A percentile compares a stretch with the other conserved stretches of the same genome.
phyloP scores from a whole-genome alignment of 106 monocot species.

The Vanilla planifolia region DNA sequence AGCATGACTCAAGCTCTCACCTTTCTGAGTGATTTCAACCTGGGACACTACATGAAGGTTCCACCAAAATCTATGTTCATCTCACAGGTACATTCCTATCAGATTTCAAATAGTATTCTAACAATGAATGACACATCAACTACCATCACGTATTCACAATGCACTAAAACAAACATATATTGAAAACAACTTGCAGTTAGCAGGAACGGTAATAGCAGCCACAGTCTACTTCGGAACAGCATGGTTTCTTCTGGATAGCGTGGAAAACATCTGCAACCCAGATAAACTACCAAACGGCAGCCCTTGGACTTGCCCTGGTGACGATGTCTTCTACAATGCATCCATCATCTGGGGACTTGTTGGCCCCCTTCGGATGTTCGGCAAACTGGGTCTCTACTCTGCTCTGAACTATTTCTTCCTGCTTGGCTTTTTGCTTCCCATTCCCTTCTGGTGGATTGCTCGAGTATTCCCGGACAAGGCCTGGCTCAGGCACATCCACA shows the following conservation, averaged over 20 bases:
- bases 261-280: constrained; percentile 58
- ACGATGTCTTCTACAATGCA: constrained; percentile 56
- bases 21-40: constrained; percentile 34
- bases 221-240: constrained; percentile 53
- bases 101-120: too few species aligned
- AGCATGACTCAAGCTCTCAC: constrained; percentile 75
- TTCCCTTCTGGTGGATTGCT: constrained; percentile 55
- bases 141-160: too few species aligned
- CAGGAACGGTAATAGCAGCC: constrained; percentile 55
- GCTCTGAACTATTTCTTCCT: constrained; percentile 59
- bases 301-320: constrained; percentile 85
- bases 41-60: constrained; percentile 23
- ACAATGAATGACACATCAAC: too few species aligned
- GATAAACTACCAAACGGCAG: constrained; percentile 43
- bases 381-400: constrained; percentile 29
- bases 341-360: constrained; percentile 92
- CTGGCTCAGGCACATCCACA: constrained; percentile 55
- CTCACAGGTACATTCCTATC: constrained; percentile 9
- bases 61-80: constrained; percentile 26
- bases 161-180: too few species aligned
- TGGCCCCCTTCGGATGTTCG: constrained; percentile 66
- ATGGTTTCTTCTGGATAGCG: constrained; percentile 63
- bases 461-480: constrained; percentile 40
- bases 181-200: constrained; percentile 33
- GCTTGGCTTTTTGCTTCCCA: constrained; percentile 44